Evolutionary conservation across 164 flowering plant genomes (phyloP).

Genomic region (Brasenia schreberi): DNA sequence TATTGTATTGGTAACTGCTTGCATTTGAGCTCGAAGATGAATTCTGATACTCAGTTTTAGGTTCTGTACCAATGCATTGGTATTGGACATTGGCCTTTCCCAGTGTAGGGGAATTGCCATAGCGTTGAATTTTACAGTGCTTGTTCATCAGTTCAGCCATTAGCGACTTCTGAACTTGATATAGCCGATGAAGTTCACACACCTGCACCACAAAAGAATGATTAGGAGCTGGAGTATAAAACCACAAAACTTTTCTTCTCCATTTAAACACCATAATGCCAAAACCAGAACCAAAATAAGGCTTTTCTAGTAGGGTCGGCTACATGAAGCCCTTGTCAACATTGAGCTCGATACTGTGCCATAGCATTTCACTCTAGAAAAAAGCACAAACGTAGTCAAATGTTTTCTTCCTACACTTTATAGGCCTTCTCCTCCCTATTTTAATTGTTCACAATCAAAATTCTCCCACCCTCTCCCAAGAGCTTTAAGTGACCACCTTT

Average conservation of each 20-base stretch:
- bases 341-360: too few species aligned
- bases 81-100: background rate
- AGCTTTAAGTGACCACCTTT: too few species aligned
- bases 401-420: too few species aligned
- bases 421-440: too few species aligned
- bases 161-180: conserved; percentile 46
- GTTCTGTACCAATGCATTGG: conserved; percentile 3
- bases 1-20: conserved; percentile 7
- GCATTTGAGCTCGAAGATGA: conserved; percentile 10
- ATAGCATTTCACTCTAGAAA: too few species aligned
- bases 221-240: background rate
- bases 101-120: conserved; percentile 1
- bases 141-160: conserved; percentile 38
- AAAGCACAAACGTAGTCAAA: too few species aligned
- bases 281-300: background rate
- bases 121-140: conserved; percentile 1
- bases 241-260: background rate
- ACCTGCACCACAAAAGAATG: conserved; percentile 30
- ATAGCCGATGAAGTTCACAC: conserved; percentile 54
- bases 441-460: too few species aligned
- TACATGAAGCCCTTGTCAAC: background rate
- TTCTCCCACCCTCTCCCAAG: too few species aligned
- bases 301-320: background rate
- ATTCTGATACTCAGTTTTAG: conserved; percentile 12
- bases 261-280: background rate